phyloP scores from a whole-genome alignment of 371 early-diverging fungal genomes.

The Dipsacomyces acuminosporus region DNA sequence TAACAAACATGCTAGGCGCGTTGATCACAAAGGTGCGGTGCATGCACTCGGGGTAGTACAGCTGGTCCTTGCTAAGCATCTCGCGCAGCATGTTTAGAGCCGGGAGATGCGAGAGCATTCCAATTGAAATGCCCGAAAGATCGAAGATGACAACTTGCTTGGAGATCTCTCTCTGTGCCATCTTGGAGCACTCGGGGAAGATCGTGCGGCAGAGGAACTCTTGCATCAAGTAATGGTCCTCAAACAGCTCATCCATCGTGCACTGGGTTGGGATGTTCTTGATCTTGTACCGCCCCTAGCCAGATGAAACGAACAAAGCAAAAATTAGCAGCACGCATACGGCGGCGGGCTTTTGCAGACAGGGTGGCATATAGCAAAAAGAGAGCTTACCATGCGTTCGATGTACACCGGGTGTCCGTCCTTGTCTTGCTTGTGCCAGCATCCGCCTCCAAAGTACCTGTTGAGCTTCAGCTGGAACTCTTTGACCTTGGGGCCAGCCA shows the following conservation, averaged over 20 bases:
- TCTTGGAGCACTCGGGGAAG: conserved; percentile 66
- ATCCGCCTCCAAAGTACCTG: conserved; percentile 71
- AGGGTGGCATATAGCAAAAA: no score
- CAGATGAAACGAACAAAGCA: no score
- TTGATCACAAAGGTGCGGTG: conserved; percentile 75
- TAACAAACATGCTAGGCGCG: conserved; percentile 74
- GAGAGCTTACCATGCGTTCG: conserved; percentile 53
- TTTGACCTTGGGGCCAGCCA: conserved; percentile 55
- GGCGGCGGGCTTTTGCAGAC: no score
- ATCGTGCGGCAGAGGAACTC: conserved; percentile 68
- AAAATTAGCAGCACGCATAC: no score
- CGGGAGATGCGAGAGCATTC: conserved; percentile 67
- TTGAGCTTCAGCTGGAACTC: conserved; percentile 63
- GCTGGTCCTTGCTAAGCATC: conserved; percentile 73
- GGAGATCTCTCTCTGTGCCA: conserved; percentile 60
- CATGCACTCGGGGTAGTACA: conserved; percentile 79
- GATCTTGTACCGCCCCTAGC: conserved; percentile 59
- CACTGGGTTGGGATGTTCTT: conserved; percentile 64
- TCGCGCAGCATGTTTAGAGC: conserved; percentile 68
- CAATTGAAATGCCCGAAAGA: conserved; percentile 59
- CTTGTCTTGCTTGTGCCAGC: conserved; percentile 77
- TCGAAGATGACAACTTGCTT: conserved; percentile 82
- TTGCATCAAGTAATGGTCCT: conserved; percentile 71
- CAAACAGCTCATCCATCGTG: conserved; percentile 60
- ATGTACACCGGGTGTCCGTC: conserved; percentile 77